Evolutionary conservation across 2,329 filamentous ascomycete species (phyloP), one percentile per base, ranked within the genome.

Genomic region (Sporothrix brasiliensis): DNA sequence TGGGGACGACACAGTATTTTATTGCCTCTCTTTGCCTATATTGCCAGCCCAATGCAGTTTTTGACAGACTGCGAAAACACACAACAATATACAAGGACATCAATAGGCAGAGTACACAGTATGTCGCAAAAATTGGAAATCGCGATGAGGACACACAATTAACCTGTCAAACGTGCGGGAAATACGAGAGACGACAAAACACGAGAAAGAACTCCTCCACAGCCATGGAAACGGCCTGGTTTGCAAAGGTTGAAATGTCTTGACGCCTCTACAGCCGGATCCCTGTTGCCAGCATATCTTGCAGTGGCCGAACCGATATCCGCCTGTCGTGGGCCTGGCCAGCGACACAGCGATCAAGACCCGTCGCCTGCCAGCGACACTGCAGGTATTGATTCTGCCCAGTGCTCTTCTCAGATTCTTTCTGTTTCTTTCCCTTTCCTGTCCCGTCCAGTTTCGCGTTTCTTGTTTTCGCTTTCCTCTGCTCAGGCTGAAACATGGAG

Each of bases 401-500:
- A 16, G 11, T 66, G 9, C 11, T 41, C 21, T 10, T 34, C 19
- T 49, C n/a, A 10, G 30, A 4, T 16, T 27, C 19, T 10, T 21
- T 34, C 49, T 21, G 19, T 41, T 34, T 14, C 24, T 16, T 19
- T 19, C 27, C 67, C n/a, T 21, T 44, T 27, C 27, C 14, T 68
- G 34, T 52, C 13, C 34, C 30, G 21, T 19, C 41, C 44, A 44
- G 27, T 50, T 58, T 69, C 54, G 39, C 53, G 41, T 69, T 65
- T 69, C 58, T 63, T 65, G 19, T 69, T 54, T 56, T 11, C 11
- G 34, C n/a, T 21, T 44, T 69, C 49, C 30, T n/a, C 47, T 61
- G 58, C 39, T 39, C 49, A 54, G 68, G 21, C 68, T 69, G 68
- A 69, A 69, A 69, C 68, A 69, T 56, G 68, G 68, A 30, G 58